Base-by-base conservation (phyloP, 2,329 filamentous ascomycete genomes). In the Fusarium torulosum region DNA sequence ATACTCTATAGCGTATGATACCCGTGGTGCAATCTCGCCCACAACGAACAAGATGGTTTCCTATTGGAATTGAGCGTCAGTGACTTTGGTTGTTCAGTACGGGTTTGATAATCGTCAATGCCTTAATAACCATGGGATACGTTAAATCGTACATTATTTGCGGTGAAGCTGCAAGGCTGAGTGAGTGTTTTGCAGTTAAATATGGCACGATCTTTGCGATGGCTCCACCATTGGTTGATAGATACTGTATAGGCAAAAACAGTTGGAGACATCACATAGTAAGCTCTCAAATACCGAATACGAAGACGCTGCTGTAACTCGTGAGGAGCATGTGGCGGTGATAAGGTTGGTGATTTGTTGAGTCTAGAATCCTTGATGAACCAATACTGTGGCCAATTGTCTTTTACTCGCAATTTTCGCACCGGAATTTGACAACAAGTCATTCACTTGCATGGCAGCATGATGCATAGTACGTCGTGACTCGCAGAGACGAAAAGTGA, bases 1-100 rank as follows among this genome's bases (percentile, higher is more conserved):
- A 37, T 37, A 37, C 17, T 37, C 17, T 37, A 54, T 56, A 38
- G 53, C 58, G 52, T 41, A 72, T 69, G 72, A 74, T 74, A 72
- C 66, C 72, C 72, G 51, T 73, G 70, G 66, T 41, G 54, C 47
- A 33, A 19, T 13, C 14, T 46, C 29, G 53, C 61, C 63, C 45
- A 46, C 38, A 72, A 52, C 58, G 45, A 63, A 63, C 41, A 51
- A 43, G 21, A 47, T 41, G 25, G 23, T 35, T 57, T 59, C 37
- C 35, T n/a, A 37, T n/a, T 17, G 35, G n/a, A 37, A n/a, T 37
- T 37, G 35, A n/a, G 25, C 11, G 21, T 14, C 14, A 27, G 20
- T 56, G 21, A 17, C n/a, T 21, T 21, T 10, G 7, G 8, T 9
- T 42, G n/a, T 21, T 21, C 11, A 23, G 25, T 20, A 31, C 10